Conservation (phyloP, 257 asterid species). For the Schizonepeta tenuifolia region DNA sequence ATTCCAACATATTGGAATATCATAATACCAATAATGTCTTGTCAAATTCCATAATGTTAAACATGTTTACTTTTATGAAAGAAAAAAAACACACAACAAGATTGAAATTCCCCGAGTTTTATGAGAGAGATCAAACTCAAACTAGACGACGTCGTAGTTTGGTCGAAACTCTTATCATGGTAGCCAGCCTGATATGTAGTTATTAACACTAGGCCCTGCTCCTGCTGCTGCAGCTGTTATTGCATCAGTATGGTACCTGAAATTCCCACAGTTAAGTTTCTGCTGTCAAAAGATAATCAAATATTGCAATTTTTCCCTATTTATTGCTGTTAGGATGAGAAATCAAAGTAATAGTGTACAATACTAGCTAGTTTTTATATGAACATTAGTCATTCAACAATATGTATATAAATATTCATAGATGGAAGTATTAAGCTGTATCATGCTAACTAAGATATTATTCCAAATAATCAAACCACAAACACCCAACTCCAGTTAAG, state of each 20-base stretch:
- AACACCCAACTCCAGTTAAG: too few relatives aligned
- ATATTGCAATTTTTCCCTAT: not conserved
- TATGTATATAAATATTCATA: not conserved
- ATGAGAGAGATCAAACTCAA: conserved; percentile 21
- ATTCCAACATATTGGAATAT: conserved; percentile 7
- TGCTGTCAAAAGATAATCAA: not conserved
- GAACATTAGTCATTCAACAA: not conserved
- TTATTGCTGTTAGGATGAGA: too few relatives aligned
- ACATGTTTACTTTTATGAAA: conserved; percentile 33
- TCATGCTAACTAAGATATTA: not conserved
- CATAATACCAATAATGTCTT: conserved; percentile 14
- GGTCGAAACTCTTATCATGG: conserved; percentile 44
- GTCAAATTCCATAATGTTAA: conserved; percentile 27
- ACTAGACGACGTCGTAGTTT: not conserved
- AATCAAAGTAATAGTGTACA: not conserved
- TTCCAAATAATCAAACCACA: not conserved
- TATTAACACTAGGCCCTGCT: conserved; percentile 90
- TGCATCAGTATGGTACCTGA: conserved; percentile 80
- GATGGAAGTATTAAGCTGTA: not conserved
- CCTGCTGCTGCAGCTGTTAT: conserved; percentile 65
- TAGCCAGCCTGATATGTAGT: conserved; percentile 91
- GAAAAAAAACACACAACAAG: conserved; percentile 21
- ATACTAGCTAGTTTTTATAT: not conserved
- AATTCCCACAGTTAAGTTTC: not conserved
- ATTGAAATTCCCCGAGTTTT: conserved; percentile 11